phyloP scores from a whole-genome alignment of 352 stramenopile species.

The Phytopythium chamaehyphon region DNA sequence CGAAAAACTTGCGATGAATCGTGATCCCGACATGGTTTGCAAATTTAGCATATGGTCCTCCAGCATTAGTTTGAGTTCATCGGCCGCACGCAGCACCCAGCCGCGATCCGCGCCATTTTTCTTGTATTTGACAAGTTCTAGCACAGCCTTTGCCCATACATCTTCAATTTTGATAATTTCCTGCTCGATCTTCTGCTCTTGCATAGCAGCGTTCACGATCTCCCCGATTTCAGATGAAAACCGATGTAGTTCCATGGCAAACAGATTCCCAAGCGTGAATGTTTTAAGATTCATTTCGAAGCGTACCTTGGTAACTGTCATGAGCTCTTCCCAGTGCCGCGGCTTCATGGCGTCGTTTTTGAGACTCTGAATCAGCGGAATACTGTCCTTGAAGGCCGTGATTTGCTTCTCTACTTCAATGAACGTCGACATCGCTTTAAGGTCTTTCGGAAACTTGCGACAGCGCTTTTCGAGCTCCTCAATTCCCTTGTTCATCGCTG shows the following conservation, averaged over 20 bases:
- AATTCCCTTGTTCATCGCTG: constrained; percentile 88
- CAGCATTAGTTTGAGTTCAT: constrained; percentile 79
- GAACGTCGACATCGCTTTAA: constrained; percentile 90
- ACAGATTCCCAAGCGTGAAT: constrained; percentile 90
- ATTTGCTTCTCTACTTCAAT: constrained; percentile 90
- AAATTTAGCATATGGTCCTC: constrained; percentile 89
- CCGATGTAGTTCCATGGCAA: constrained; percentile 90
- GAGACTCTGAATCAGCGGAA: constrained; percentile 91
- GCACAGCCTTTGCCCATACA: constrained; percentile 81
- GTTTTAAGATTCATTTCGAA: constrained; percentile 94
- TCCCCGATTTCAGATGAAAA: constrained; percentile 90
- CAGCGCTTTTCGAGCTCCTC: constrained; percentile 92
- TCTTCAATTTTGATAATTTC: constrained; percentile 92
- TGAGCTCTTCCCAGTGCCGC: constrained; percentile 89
- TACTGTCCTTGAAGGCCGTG: constrained; percentile 91
- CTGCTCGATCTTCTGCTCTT: constrained; percentile 94
- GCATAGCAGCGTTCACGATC: constrained; percentile 91
- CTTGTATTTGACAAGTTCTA: constrained; percentile 93
- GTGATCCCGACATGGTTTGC: constrained; percentile 88
- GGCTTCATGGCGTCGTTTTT: constrained; percentile 95
- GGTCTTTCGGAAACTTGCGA: constrained; percentile 89
- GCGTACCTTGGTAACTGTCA: constrained; percentile 84
- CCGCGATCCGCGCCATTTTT: constrained; percentile 87
- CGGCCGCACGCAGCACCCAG: constrained; percentile 77
- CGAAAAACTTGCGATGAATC: constrained; percentile 89